phyloP scores from a whole-genome alignment of 148 eudicot genomes.

The Dysphania ambrosioides region DNA sequence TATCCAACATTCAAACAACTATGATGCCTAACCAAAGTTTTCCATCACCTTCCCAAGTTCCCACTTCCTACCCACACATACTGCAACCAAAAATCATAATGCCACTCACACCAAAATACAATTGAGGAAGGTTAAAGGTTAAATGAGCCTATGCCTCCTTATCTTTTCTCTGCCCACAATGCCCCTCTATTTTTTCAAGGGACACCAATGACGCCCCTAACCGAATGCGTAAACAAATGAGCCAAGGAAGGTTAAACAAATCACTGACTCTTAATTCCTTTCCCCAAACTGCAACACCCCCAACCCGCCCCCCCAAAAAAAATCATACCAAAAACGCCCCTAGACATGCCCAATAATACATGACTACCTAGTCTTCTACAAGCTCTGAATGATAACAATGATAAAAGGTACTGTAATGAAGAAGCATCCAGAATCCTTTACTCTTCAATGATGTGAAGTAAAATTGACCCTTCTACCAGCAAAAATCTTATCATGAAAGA shows the following conservation, averaged over 20 bases:
- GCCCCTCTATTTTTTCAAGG: background rate
- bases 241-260: background rate
- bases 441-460: constrained; percentile 4
- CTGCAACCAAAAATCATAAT: constrained; percentile 1
- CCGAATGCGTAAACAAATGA: background rate
- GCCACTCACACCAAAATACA: constrained; percentile 12
- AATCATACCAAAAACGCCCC: background rate
- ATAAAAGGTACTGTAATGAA: background rate
- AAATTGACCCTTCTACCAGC: background rate
- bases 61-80: constrained; percentile 6
- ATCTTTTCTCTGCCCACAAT: background rate
- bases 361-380: background rate
- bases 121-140: background rate
- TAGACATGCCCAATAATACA: background rate
- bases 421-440: background rate
- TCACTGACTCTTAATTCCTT: background rate
- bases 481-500: constrained; percentile 23
- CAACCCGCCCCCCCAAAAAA: too few species aligned
- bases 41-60: background rate
- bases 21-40: constrained; percentile 14
- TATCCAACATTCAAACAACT: background rate
- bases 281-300: background rate
- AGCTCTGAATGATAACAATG: background rate
- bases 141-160: background rate
- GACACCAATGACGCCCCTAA: background rate